Conservation (phyloP, 257 asterid genomes). For the Primulina eburnea region DNA sequence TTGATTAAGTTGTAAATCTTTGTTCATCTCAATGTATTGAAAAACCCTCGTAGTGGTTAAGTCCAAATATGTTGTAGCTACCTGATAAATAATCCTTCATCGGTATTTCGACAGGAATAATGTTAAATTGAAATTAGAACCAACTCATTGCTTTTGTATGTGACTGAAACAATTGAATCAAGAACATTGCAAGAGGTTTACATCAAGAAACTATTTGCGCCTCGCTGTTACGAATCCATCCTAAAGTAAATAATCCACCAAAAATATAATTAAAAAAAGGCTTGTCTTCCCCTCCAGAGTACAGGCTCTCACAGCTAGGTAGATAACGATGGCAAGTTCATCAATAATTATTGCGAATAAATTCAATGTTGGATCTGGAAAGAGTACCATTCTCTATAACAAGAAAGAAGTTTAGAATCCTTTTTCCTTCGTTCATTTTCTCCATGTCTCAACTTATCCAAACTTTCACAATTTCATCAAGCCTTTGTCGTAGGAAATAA, state of each 20-base stretch:
- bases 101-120: not conserved
- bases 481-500: not conserved
- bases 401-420: not conserved
- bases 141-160: slow-evolving; percentile 14
- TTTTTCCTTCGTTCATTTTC: slow-evolving; percentile 11
- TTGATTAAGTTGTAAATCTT: slow-evolving; percentile 4
- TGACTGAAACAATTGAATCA: slow-evolving; percentile 6
- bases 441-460: slow-evolving; percentile 17
- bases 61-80: not conserved
- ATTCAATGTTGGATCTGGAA: not conserved
- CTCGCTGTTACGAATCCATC: not conserved
- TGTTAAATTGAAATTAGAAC: not conserved
- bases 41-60: slow-evolving; percentile 14
- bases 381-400: not conserved
- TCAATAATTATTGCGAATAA: not conserved
- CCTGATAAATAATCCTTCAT: not conserved
- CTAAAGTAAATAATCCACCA: not conserved
- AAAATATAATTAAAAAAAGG: no score
- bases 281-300: not conserved
- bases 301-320: not conserved
- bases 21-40: slow-evolving; percentile 7
- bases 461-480: slow-evolving; percentile 14
- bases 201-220: slow-evolving; percentile 15
- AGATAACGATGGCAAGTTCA: not conserved
- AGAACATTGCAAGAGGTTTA: slow-evolving; percentile 1